Base-by-base conservation (phyloP, 768 basidiomycete genomes). In the Termitomyces titanicus region DNA sequence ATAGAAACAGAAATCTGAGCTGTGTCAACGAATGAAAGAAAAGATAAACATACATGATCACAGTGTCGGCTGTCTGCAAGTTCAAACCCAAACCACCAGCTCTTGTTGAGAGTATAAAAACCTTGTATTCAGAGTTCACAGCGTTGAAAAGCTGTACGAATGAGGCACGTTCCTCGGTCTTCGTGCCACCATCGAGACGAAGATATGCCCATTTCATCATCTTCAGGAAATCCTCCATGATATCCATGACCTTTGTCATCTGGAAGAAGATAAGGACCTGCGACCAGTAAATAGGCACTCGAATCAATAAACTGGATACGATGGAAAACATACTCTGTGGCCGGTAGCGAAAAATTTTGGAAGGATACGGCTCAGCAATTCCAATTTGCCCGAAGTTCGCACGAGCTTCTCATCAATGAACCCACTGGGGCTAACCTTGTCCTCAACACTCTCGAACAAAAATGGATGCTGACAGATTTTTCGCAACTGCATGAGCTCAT, bases 201-300 rank as follows among this genome's bases (percentile, higher is more conserved):
- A 96, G 85, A 69, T 91, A 88, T 63, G 90, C 88, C 82, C 83
- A 92, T 4, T 82, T 81, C 82, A 86, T 84, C 80, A 87, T 86
- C 68, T 89, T 91, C 65, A 97, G 72, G 65, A 94, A 98, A 64
- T 98, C 95, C 64, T 93, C 92, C 85, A 96, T 93, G 68, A 97
- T 94, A 59, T 96, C 92, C 95, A 98, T 97, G 63, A 98, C 93
- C 66, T 94, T 92, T 15, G 95, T 98, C 97, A 98, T 98, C 73
- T 99, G 97, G 86, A 98, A 98, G 84, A 99, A 98, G 63, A 99
- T 98, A 54, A 99, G 84, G 44, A 96, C 92, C 90, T 94, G 60
- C 0, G 53, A 25, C 37, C 44, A 31, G 53, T 47, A 42, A 53
- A 37, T 47, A 20, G 52, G n/a, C 47, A 57, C 40, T 51, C 40